These are phyloP conservation scores for Paecilomyces sp. DNA, from an alignment of 2,329 filamentous ascomycete species.

Conservation along the genomic window DNA sequence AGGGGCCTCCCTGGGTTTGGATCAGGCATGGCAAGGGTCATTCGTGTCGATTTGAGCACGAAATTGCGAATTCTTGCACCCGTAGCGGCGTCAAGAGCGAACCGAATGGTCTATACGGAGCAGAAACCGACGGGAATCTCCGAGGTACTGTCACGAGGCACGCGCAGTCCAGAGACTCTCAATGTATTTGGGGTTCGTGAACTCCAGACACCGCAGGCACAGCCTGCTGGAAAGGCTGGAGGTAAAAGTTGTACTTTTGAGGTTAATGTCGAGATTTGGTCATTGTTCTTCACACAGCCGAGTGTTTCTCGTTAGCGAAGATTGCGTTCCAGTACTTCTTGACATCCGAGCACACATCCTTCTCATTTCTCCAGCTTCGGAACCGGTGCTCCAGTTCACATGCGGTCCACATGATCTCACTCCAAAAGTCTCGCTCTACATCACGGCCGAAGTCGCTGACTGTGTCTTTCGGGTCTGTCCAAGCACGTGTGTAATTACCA, in stretches of 20 bases:
- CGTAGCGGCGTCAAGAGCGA: too few relatives aligned
- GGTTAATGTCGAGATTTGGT: neutral
- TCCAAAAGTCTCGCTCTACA: slow-evolving; percentile 31
- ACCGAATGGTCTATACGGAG: too few relatives aligned
- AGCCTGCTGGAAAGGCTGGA: neutral
- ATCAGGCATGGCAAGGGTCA: too few relatives aligned
- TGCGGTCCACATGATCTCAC: slow-evolving; percentile 30
- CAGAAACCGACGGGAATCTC: too few relatives aligned
- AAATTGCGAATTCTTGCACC: neutral
- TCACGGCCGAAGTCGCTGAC: slow-evolving; percentile 26
- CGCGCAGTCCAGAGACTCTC: neutral
- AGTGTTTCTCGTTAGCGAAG: slow-evolving; percentile 12
- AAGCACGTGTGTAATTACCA: slow-evolving; percentile 24
- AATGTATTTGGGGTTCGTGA: neutral
- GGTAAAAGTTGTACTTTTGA: neutral
- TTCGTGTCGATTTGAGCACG: neutral
- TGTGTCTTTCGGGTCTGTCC: slow-evolving; percentile 22
- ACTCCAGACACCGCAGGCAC: neutral
- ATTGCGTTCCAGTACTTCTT: slow-evolving; percentile 28
- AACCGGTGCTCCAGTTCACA: slow-evolving; percentile 30
- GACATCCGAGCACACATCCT: slow-evolving; percentile 24
- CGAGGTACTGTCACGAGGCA: neutral
- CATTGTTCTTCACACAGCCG: neutral
- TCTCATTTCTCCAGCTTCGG: slow-evolving; percentile 23
- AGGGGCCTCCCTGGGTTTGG: too few relatives aligned